A percentile compares a stretch with the other conserved stretches of the same genome.
Evolutionary conservation across 495 filamentous ascomycete species (phyloP).

Genomic region (Bathelium albidoporum): DNA sequence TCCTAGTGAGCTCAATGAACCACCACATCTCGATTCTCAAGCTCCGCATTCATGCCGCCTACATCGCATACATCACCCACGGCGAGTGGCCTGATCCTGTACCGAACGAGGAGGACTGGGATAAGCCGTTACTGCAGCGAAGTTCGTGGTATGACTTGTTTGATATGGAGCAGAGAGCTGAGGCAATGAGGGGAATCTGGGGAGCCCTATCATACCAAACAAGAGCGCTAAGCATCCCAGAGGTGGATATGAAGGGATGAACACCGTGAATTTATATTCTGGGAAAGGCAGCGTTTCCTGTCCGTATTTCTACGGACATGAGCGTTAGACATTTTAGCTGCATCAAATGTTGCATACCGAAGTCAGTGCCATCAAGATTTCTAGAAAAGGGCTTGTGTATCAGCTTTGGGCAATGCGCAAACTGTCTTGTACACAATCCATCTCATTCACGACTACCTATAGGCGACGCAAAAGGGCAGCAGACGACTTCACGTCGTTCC

Average conservation of each 20-base stretch:
- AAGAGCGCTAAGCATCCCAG: conserved; percentile 27
- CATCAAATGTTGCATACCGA: too few species aligned
- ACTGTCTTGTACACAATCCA: too few species aligned
- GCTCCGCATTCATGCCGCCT: conserved; percentile 56
- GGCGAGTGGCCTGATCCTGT: conserved; percentile 15
- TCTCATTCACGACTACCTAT: too few species aligned
- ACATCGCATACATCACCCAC: conserved; percentile 46
- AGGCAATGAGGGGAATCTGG: conserved; percentile 67
- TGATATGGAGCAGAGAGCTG: conserved; percentile 52
- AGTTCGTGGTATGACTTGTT: conserved; percentile 76
- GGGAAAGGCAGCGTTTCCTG: too few species aligned
- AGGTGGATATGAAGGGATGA: neutral
- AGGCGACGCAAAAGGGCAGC: too few species aligned
- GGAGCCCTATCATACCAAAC: conserved; percentile 62
- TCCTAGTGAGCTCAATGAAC: conserved; percentile 70
- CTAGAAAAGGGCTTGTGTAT: too few species aligned
- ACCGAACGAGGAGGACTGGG: conserved; percentile 14
- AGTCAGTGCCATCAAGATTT: too few species aligned
- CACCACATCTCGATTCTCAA: conserved; percentile 72
- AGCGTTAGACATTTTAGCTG: too few species aligned
- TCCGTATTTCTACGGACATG: too few species aligned
- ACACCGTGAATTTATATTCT: too few species aligned
- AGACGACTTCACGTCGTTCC: too few species aligned
- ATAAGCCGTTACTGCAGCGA: conserved; percentile 43
- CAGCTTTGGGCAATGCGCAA: too few species aligned